Evolutionary conservation across 2,329 filamentous ascomycete species (phyloP), one percentile per base, ranked within the genome.

Genomic region (Myriosclerotinia curreyana): DNA sequence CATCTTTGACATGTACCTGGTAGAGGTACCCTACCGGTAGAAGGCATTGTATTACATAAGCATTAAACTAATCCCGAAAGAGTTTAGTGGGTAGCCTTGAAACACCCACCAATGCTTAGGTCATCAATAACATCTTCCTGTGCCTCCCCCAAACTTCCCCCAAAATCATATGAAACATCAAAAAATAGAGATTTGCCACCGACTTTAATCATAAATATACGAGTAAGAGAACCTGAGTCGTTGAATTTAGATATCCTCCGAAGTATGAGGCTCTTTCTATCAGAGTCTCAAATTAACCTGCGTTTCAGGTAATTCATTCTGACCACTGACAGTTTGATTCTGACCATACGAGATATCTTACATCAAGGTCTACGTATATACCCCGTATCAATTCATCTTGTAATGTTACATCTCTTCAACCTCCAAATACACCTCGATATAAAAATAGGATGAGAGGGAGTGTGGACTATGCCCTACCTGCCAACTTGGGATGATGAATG

Each of bases 161-260:
- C 40, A 44, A 46, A 56, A 56, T 14, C 6, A 34, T 44, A 15
- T 46, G 53, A 56, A 56, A 56, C 53, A 20, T 46, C 25, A 22
- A 34, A 44, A 46, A 34, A 44, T 31, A 44, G 38, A 56, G 14
- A 15, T n/a, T 34, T 11, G 12, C 8, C 53, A n/a, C 40, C 22
- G 11, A 7, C 12, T 28, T 22, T 2, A 49, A 12, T 5, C 3
- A n/a, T 11, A 31, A 31, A 31, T 42, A 31, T 8, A 14, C 5
- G 20, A 52, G 20, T 11, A 14, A 22, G 12, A 22, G 6, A 3
- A 56, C 12, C 7, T 55, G 3, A 8, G 15, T 55, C 9, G 53
- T 31, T 28, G 5, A n/a, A 44, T 4, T 1, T 12, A 5, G 3
- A n/a, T 17, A 44, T 9, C 5, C 5, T 44, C 12, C 17, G 11